These are phyloP conservation scores for Pterula multifida DNA, from an alignment of 1,284 basidiomycete genomes.

Conservation along the genomic window DNA sequence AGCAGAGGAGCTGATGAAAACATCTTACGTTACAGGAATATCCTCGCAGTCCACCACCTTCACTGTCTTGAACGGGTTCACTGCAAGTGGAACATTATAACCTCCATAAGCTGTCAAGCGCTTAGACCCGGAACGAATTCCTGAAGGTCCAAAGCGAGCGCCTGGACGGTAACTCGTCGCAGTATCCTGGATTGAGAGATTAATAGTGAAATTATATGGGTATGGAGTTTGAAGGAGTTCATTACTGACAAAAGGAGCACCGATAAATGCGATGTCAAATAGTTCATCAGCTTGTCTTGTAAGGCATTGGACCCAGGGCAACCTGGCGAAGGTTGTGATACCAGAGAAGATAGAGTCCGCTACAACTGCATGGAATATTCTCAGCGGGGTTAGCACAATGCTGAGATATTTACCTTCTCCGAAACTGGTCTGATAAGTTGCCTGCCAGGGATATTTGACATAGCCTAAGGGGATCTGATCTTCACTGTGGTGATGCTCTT, in stretches of 20 bases:
- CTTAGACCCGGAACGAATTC: slow-evolving; percentile 65
- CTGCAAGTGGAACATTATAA: slow-evolving; percentile 60
- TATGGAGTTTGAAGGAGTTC: too few relatives aligned
- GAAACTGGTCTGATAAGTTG: slow-evolving; percentile 33
- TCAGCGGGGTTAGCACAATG: too few relatives aligned
- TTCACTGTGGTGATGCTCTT: slow-evolving; percentile 30
- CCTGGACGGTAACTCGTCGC: slow-evolving; percentile 69
- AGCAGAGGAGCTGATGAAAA: not conserved
- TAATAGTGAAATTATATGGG: slow-evolving; percentile 5
- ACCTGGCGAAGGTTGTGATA: slow-evolving; percentile 63
- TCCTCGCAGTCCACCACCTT: slow-evolving; percentile 65
- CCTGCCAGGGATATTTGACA: slow-evolving; percentile 50
- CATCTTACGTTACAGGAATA: slow-evolving; percentile 39
- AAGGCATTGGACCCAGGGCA: slow-evolving; percentile 66
- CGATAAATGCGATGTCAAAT: slow-evolving; percentile 71
- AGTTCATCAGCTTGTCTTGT: slow-evolving; percentile 37
- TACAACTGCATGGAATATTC: slow-evolving; percentile 36
- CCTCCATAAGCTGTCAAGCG: slow-evolving; percentile 62
- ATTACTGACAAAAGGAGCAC: slow-evolving; percentile 66
- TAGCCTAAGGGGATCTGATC: slow-evolving; percentile 55
- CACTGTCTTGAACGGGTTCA: slow-evolving; percentile 53
- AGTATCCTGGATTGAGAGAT: slow-evolving; percentile 37
- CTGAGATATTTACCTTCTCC: slow-evolving; percentile 28
- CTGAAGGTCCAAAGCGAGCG: slow-evolving; percentile 68
- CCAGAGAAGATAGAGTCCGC: slow-evolving; percentile 64